phyloP scores from a whole-genome alignment of 73 alveolate species.

The Paramecium biaurelia region DNA sequence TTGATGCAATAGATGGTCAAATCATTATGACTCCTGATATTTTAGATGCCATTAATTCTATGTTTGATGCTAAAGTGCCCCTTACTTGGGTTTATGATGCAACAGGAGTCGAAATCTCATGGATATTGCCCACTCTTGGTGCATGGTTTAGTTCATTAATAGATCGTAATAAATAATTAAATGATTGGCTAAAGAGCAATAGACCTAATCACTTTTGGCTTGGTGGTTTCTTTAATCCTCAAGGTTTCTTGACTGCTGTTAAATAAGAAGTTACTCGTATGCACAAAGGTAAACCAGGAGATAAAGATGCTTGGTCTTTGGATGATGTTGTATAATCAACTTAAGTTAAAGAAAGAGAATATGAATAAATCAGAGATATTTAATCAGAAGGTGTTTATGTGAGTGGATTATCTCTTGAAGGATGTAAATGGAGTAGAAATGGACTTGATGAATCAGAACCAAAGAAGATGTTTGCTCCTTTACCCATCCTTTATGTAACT shows the following conservation, averaged over 20 bases:
- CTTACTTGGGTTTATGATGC: conserved; percentile 98
- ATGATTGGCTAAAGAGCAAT: conserved; percentile 95
- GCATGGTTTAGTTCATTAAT: conserved; percentile 98
- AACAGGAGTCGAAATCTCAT: conserved; percentile 99
- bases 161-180: conserved; percentile 95
- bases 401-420: conserved; percentile 98
- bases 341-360: conserved; percentile 79
- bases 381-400: conserved; percentile 93
- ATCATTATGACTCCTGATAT: conserved; percentile 99
- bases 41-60: conserved; percentile 89
- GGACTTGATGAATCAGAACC: conserved; percentile 94
- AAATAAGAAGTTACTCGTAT: conserved; percentile 97
- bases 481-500: conserved; percentile 88
- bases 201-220: conserved; percentile 94
- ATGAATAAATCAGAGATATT: conserved; percentile 75
- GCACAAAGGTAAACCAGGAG: conserved; percentile 86
- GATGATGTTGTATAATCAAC: conserved; percentile 94
- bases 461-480: conserved; percentile 81
- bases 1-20: conserved; percentile 98
- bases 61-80: conserved; percentile 96
- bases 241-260: conserved; percentile 95
- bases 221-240: conserved; percentile 99
- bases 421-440: conserved; percentile 97
- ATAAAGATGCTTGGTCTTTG: conserved; percentile 82
- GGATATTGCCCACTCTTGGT: conserved; percentile 98